Percentiles rank a stretch among this genome's conserved stretches.
Conservation (phyloP, 495 filamentous ascomycete genomes). For the Pyronema domesticum region DNA sequence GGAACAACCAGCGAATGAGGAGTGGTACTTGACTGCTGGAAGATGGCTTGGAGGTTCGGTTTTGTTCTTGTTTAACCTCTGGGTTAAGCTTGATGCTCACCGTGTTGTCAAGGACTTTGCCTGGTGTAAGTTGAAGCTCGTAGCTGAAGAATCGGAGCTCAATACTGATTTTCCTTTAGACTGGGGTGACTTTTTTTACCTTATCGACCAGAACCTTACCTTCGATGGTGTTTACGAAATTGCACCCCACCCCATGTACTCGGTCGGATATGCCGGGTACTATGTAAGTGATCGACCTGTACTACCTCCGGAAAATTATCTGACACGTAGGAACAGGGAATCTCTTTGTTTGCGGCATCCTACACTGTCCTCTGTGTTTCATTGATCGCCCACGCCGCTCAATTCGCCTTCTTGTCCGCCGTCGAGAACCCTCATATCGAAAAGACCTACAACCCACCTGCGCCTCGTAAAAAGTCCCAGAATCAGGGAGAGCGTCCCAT, state of each 20-base stretch:
- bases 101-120: conserved; percentile 98
- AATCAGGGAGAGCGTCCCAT: conserved; percentile 1
- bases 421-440: conserved; percentile 98
- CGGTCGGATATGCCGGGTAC: conserved; percentile 92
- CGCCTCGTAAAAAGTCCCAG: conserved; percentile 36
- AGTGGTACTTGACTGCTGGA: conserved; percentile 42
- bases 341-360: conserved; percentile 95
- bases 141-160: neutral
- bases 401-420: conserved; percentile 75
- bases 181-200: conserved; percentile 98
- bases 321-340: conserved; percentile 34
- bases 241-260: conserved; percentile 99
- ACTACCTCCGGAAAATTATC: neutral
- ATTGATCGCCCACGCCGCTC: conserved; percentile 80
- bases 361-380: conserved; percentile 95
- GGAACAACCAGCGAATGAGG: conserved; percentile 52
- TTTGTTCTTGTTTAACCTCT: conserved; percentile 87
- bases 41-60: conserved; percentile 69
- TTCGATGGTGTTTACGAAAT: conserved; percentile 99
- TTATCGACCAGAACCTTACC: conserved; percentile 92
- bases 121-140: conserved; percentile 41
- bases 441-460: conserved; percentile 86
- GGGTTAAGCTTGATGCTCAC: conserved; percentile 97
- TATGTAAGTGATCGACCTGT: conserved; percentile 32
- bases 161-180: conserved; percentile 25